Evolutionary conservation across 164 flowering plant species (phyloP).

Genomic region (Piper betle): DNA sequence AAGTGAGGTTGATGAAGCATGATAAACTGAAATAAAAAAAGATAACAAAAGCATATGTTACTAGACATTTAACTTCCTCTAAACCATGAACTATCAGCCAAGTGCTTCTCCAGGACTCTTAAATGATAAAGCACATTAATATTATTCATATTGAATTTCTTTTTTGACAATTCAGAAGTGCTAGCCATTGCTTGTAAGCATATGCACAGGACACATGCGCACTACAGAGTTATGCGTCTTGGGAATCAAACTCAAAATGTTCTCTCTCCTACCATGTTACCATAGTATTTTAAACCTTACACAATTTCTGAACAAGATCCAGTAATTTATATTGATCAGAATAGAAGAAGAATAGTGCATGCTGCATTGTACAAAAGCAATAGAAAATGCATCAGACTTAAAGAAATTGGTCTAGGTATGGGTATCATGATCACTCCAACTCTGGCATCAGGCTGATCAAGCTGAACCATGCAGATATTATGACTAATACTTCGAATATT

Average conservation of each 20-base stretch:
- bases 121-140: not conserved
- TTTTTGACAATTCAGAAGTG: too few relatives aligned
- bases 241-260: not conserved
- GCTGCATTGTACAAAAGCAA: not conserved
- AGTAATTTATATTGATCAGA: not conserved
- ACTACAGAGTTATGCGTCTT: not conserved
- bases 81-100: not conserved
- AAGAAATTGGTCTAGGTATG: too few relatives aligned
- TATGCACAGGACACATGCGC: not conserved
- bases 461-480: slow-evolving; percentile 74
- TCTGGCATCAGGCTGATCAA: slow-evolving; percentile 72
- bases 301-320: not conserved
- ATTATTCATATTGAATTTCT: not conserved
- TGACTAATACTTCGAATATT: slow-evolving; percentile 75
- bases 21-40: not conserved
- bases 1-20: not conserved
- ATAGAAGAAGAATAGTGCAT: not conserved
- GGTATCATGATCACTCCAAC: slow-evolving; percentile 81
- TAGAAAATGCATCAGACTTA: not conserved
- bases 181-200: not conserved
- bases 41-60: not conserved
- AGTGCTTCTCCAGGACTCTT: too few relatives aligned
- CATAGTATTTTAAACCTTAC: too few relatives aligned
- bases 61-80: not conserved
- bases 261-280: not conserved